A percentile compares a stretch with the other conserved stretches of the same genome.
Evolutionary conservation across 345 rosid species (phyloP).

Genomic region (Linum lewisii): DNA sequence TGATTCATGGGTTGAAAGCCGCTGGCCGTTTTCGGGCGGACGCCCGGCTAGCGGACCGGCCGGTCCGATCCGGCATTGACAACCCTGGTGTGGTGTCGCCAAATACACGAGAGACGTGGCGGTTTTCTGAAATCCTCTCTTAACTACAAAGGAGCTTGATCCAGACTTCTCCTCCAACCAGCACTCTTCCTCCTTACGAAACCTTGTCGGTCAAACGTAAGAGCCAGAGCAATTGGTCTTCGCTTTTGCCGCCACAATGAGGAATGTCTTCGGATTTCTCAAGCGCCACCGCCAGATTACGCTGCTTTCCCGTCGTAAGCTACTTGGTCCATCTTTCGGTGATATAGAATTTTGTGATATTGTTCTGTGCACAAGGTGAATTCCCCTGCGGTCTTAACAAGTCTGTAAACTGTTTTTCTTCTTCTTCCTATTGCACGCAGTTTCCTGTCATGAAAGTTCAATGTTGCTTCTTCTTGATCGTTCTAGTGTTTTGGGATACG

Average conservation of each 20-base stretch:
- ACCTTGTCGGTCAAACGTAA: neutral
- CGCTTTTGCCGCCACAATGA: slow-evolving; percentile 33
- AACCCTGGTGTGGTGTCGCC: neutral
- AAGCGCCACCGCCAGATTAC: slow-evolving; percentile 40
- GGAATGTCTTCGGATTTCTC: slow-evolving; percentile 45
- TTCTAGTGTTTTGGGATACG: neutral
- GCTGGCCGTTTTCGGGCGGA: too few species aligned
- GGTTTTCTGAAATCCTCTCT: slow-evolving; percentile 7
- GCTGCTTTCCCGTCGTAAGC: slow-evolving; percentile 26
- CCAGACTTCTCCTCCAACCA: neutral
- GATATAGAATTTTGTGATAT: neutral
- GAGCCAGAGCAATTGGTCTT: neutral
- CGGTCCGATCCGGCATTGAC: too few species aligned
- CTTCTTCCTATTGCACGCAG: slow-evolving; percentile 22
- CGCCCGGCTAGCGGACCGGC: too few species aligned
- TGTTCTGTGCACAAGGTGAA: neutral
- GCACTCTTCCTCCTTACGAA: neutral
- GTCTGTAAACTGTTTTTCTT: neutral
- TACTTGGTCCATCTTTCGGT: neutral
- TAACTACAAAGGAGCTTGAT: neutral
- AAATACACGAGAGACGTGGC: slow-evolving; percentile 20
- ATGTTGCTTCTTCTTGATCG: neutral
- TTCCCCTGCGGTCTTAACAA: neutral
- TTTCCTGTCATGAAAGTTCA: slow-evolving; percentile 10
- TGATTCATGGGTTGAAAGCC: too few species aligned